Evolutionary conservation across 2,329 filamentous ascomycete genomes (phyloP), one percentile per base, ranked within the genome.

Genomic region (Blastomyces silverae): DNA sequence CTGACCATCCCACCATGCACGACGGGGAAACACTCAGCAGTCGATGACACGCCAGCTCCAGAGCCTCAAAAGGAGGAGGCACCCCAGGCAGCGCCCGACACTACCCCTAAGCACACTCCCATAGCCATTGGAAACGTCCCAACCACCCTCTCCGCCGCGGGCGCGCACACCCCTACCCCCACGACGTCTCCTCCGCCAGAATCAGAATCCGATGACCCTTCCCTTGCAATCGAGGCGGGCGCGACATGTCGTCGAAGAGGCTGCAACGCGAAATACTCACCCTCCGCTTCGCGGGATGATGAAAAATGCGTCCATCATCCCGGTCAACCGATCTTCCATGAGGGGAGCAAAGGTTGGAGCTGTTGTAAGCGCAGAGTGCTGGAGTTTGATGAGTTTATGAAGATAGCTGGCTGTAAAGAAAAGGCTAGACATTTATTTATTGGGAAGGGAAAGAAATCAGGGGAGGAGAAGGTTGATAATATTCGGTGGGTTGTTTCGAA

Each of bases 311-410:
- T 90, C 58, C 88, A 96, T 73, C 94, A 99, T 78, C 92, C 94
- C 0, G 94, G 94, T 4, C 86, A 84, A 28, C 91, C 94, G 31
- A 88, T 99, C 70, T 99, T 99, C 80, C 94, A 99, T 76, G 94
- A 99, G 80, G 94, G 94, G 46, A 96, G 91, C 79, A 99, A 99
- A 81, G 94, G 94, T 0, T 99, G 94, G 83, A 92, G 87, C 66
- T 99, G 94, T 82, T 99, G 94, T 80, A 97, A 97, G 84, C 84
- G 91, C 71, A 85, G 92, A 48, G 94, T 99, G 65, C 80, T 99
- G 66, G 94, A 99, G 75, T 99, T 99, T 77, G 92, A 99, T 76
- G 89, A 97, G 77, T 99, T 99, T 79, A 87, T 99, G 87, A 94
- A 90, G 78, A 93, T 99, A 66, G 87, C 90, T 71, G 94, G 94